Conservation (phyloP, 169 alveolate genomes). For the Eimeria acervulina region DNA sequence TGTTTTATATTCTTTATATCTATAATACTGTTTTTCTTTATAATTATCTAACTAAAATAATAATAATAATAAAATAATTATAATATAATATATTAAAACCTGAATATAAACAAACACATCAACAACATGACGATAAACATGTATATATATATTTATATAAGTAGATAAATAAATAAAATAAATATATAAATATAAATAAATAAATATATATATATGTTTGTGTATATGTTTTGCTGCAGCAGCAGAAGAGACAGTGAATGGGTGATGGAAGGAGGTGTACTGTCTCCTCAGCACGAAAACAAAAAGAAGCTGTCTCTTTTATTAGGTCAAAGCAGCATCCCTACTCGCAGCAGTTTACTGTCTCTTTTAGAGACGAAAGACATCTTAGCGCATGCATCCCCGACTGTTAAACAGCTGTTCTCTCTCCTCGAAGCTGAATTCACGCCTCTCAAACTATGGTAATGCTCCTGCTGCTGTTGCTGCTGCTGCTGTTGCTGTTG, state of each 20-base stretch:
- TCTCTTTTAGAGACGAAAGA: slow-evolving; percentile 89
- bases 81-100: too few species aligned
- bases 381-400: slow-evolving; percentile 88
- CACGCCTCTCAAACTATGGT: slow-evolving; percentile 86
- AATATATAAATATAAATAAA: too few species aligned
- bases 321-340: slow-evolving; percentile 92
- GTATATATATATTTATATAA: too few species aligned
- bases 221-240: too few species aligned
- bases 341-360: slow-evolving; percentile 92
- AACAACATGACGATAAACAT: too few species aligned
- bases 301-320: slow-evolving; percentile 92
- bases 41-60: too few species aligned
- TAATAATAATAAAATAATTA: too few species aligned
- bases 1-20: background rate
- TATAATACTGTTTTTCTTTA: slow-evolving; percentile 50
- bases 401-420: slow-evolving; percentile 89
- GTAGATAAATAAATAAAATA: too few species aligned
- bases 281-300: slow-evolving; percentile 83
- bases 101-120: too few species aligned
- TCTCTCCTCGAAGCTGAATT: slow-evolving; percentile 89
- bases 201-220: too few species aligned
- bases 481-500: slow-evolving; percentile 27
- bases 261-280: too few species aligned
- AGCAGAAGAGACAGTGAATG: too few species aligned
- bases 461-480: background rate